These are phyloP conservation scores for Ogataea degrootiae DNA, from an alignment of 805 yeast species.

Conservation along the genomic window DNA sequence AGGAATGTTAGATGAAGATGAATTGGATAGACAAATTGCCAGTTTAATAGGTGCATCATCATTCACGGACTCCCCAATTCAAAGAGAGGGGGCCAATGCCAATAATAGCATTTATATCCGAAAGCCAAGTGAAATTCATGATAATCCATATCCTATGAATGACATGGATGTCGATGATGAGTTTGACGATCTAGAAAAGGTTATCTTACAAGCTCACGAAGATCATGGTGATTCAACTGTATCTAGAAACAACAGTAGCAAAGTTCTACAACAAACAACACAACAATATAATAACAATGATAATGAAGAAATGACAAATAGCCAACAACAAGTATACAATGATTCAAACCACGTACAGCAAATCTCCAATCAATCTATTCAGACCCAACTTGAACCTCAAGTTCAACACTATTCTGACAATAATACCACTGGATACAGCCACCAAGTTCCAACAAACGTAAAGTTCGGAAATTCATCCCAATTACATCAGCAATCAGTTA, in stretches of 20 bases:
- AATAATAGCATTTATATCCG: no score
- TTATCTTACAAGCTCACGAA: constrained; percentile 1
- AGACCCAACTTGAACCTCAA: not conserved
- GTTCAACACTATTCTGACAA: not conserved
- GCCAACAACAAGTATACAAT: not conserved
- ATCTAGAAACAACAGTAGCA: no score
- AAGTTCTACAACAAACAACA: no score
- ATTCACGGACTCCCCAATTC: not conserved
- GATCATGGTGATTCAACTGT: not conserved
- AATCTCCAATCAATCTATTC: no score
- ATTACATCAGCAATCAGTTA: no score
- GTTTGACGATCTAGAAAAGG: constrained; percentile 1
- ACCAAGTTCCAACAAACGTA: no score
- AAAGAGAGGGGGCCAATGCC: not conserved
- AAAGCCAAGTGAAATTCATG: not conserved
- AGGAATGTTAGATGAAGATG: constrained; percentile 2
- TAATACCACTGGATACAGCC: no score
- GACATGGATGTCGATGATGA: not conserved
- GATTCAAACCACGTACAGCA: not conserved
- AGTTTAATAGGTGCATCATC: constrained; percentile 2
- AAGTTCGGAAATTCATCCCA: no score
- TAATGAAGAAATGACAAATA: no score
- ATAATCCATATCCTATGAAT: not conserved
- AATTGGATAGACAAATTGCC: constrained; percentile 4
- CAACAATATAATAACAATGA: no score